phyloP scores from a whole-genome alignment of 2,329 filamentous ascomycete genomes.

The Diplocarpon mali region DNA sequence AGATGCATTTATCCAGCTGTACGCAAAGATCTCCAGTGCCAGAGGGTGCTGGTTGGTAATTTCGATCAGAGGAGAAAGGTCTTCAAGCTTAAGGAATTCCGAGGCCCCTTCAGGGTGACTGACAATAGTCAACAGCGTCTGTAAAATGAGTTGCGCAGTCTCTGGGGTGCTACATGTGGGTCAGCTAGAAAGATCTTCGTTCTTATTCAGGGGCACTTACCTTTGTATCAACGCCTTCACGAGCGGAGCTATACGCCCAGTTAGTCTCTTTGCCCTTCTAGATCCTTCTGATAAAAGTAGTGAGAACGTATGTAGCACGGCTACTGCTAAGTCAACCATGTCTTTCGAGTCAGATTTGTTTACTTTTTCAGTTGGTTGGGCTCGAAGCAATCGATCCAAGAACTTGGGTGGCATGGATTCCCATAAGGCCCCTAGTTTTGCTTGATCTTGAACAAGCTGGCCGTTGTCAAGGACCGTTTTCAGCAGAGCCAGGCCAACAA shows the following conservation, averaged over 20 bases:
- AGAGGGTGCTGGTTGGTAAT: slow-evolving; percentile 42
- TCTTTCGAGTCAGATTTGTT: slow-evolving; percentile 37
- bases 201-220: slow-evolving; percentile 27
- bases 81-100: slow-evolving; percentile 37
- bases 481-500: slow-evolving; percentile 55
- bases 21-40: slow-evolving; percentile 43
- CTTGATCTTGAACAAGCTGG: slow-evolving; percentile 37
- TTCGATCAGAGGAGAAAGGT: slow-evolving; percentile 45
- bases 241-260: slow-evolving; percentile 42
- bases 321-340: slow-evolving; percentile 53
- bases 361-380: slow-evolving; percentile 33
- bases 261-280: slow-evolving; percentile 35
- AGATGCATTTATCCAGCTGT: slow-evolving; percentile 44
- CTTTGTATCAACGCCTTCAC: slow-evolving; percentile 42
- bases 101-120: slow-evolving; percentile 39
- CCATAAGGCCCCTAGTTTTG: slow-evolving; percentile 42
- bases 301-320: slow-evolving; percentile 51
- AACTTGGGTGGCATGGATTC: slow-evolving; percentile 49
- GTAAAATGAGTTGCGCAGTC: slow-evolving; percentile 41
- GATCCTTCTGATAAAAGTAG: slow-evolving; percentile 41
- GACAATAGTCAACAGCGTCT: slow-evolving; percentile 46
- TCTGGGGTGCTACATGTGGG: slow-evolving; percentile 35
- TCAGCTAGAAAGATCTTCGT: slow-evolving; percentile 6
- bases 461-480: slow-evolving; percentile 55
- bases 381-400: slow-evolving; percentile 49